Conservation (phyloP, 2,329 filamentous ascomycete species). For the Fusarium chuoi region DNA sequence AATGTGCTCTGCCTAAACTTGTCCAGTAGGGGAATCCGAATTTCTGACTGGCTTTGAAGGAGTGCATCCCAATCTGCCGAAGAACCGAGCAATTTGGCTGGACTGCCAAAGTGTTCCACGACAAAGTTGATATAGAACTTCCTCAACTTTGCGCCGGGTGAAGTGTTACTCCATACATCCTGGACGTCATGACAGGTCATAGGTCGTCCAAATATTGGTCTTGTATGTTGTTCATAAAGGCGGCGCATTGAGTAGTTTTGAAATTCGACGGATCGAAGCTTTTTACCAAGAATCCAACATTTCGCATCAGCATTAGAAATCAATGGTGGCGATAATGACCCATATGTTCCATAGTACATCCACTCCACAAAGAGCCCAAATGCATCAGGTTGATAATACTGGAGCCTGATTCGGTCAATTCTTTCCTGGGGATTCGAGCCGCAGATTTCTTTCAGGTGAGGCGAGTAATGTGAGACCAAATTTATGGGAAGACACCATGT, state of each 20-base stretch:
- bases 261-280: neutral
- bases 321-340: rapidly evolving
- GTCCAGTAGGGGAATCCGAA: neutral
- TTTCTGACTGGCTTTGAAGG: neutral
- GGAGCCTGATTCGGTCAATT: neutral
- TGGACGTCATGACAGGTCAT: neutral
- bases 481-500: neutral
- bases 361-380: neutral
- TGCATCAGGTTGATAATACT: neutral
- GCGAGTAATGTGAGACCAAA: neutral
- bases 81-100: neutral
- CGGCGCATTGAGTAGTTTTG: neutral
- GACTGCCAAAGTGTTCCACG: neutral
- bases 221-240: neutral
- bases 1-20: neutral
- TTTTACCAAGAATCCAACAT: neutral
- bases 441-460: neutral
- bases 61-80: neutral
- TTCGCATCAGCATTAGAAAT: neutral
- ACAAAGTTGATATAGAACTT: neutral
- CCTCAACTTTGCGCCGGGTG: neutral
- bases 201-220: neutral
- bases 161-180: neutral
- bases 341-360: neutral
- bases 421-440: too few relatives aligned